A percentile compares a stretch with the other conserved stretches of the same genome.
Evolutionary conservation across 2,329 filamentous ascomycete genomes (phyloP).

Genomic region (Epichloe glyceriae): DNA sequence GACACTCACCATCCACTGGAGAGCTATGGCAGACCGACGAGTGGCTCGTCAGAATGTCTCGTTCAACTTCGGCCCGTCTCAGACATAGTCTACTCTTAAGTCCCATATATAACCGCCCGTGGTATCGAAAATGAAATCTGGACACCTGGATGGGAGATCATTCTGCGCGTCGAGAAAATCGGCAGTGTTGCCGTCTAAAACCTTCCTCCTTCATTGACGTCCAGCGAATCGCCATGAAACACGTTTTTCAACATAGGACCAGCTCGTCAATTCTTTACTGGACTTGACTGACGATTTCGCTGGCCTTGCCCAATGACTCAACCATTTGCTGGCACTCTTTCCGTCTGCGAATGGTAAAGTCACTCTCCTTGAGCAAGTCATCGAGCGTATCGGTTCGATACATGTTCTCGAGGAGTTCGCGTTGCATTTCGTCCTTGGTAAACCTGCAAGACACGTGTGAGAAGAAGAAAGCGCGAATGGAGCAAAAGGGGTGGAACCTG

Average conservation of each 20-base stretch:
- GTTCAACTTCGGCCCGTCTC: slow-evolving; percentile 6
- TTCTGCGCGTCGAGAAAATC: background rate
- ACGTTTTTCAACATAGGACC: background rate
- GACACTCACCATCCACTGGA: background rate
- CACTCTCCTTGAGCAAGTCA: slow-evolving; percentile 91
- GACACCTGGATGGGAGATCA: background rate
- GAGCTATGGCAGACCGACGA: background rate
- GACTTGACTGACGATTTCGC: slow-evolving; percentile 85
- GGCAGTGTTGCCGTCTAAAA: background rate
- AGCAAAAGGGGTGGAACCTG: background rate
- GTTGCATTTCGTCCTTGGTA: slow-evolving; percentile 98
- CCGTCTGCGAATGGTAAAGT: slow-evolving; percentile 85
- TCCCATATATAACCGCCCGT: slow-evolving; percentile 16
- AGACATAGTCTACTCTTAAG: slow-evolving; percentile 25
- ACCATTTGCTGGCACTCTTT: slow-evolving; percentile 99
- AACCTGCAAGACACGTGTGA: slow-evolving; percentile 38
- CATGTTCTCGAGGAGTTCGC: slow-evolving; percentile 93
- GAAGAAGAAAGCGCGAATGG: background rate
- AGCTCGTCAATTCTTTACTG: slow-evolving; percentile 29
- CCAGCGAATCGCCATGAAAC: background rate
- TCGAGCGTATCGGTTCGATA: slow-evolving; percentile 85
- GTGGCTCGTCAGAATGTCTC: background rate
- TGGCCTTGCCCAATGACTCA: slow-evolving; percentile 76
- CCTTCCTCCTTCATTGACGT: background rate
- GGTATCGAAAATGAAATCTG: slow-evolving; percentile 24